phyloP scores from a whole-genome alignment of 495 filamentous ascomycete species.

The Penicillium turbatum region DNA sequence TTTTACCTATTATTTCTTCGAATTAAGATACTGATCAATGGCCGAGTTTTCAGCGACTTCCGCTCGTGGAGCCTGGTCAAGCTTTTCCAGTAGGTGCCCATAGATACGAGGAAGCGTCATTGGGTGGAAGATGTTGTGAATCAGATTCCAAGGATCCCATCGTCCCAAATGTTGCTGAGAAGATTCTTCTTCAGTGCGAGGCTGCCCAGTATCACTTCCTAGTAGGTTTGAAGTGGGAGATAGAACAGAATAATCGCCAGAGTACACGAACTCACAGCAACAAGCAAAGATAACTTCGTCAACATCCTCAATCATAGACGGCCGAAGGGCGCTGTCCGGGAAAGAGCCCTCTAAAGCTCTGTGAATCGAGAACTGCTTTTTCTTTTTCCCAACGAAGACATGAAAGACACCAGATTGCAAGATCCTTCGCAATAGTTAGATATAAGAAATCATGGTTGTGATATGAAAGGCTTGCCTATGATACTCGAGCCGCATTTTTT shows the following conservation, averaged over 20 bases:
- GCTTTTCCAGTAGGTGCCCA: too few species aligned
- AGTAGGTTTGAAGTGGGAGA: background rate
- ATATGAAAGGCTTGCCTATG: background rate
- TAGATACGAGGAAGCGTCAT: too few species aligned
- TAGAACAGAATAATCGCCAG: conserved; percentile 17
- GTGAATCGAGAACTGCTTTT: conserved; percentile 11
- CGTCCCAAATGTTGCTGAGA: too few species aligned
- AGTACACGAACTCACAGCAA: conserved; percentile 20
- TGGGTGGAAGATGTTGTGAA: too few species aligned
- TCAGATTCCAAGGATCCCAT: too few species aligned
- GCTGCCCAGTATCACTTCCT: too few species aligned
- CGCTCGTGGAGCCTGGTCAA: too few species aligned
- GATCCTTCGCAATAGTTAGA: background rate
- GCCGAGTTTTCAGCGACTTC: too few species aligned
- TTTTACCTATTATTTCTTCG: too few species aligned
- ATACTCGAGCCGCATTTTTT: conserved; percentile 1
- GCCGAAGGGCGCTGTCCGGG: background rate
- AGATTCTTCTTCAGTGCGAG: too few species aligned
- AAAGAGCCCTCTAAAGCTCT: conserved; percentile 2
- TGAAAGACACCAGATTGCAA: conserved; percentile 3
- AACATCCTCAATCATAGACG: conserved; percentile 7
- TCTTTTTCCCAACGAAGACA: conserved; percentile 3
- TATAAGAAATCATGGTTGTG: background rate
- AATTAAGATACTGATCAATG: too few species aligned
- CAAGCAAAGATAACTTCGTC: conserved; percentile 14